phyloP scores from a whole-genome alignment of 78 protist species.

The Chrysochromulina parva region DNA sequence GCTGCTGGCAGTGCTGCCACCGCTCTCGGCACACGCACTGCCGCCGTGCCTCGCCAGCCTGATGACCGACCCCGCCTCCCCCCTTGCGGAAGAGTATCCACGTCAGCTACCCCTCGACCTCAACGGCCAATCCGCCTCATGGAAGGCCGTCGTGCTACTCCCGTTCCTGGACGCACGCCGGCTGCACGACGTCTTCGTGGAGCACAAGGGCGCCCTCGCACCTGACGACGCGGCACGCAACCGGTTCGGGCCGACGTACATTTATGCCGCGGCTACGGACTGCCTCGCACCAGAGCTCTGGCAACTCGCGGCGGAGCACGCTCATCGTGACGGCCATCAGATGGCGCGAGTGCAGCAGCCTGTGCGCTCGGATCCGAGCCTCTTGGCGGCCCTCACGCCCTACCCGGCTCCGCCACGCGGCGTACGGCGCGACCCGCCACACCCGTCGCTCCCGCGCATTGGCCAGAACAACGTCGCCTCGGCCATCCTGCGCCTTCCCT shows the following conservation, averaged over 20 bases:
- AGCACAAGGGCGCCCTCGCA: too few species aligned
- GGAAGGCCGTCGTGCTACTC: slow-evolving; percentile 86
- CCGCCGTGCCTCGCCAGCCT: slow-evolving; percentile 64
- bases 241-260: too few species aligned
- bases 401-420: not conserved
- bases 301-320: too few species aligned
- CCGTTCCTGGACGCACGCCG: slow-evolving; percentile 78
- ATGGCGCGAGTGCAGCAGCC: too few species aligned
- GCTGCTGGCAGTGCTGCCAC: slow-evolving; percentile 93
- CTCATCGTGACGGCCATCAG: too few species aligned
- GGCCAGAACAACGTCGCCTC: not conserved
- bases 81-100: slow-evolving; percentile 82
- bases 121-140: slow-evolving; percentile 65
- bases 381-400: not conserved
- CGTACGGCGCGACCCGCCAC: not conserved
- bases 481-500: not conserved
- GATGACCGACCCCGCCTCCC: slow-evolving; percentile 48
- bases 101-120: slow-evolving; percentile 69
- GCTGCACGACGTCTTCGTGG: too few species aligned
- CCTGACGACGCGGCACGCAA: too few species aligned
- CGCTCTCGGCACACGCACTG: slow-evolving; percentile 52
- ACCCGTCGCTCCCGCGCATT: not conserved
- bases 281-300: too few species aligned
- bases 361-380: too few species aligned
- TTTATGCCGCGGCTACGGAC: too few species aligned